Evolutionary conservation across 805 yeast species (phyloP), one percentile per base, ranked within the genome.

Genomic region (Saturnispora serradocipensis): DNA sequence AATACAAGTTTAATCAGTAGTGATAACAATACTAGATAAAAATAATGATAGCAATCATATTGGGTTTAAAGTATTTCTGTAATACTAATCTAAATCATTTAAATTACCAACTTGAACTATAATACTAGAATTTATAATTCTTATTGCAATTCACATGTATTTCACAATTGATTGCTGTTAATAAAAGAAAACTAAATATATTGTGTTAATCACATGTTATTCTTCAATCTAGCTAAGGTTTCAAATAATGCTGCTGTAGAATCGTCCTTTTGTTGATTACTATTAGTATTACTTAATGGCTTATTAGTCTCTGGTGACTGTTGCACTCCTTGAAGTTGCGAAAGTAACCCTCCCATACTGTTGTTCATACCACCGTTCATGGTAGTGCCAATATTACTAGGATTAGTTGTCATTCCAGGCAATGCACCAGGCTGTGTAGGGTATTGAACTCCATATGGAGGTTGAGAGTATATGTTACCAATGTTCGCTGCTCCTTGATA

Each of bases 161-260:
- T 11, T 30, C 34, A 30, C 15, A 30, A 30, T 11, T 25, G 15
- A 30, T 10, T 30, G 34, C 34, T 30, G 34, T 30, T 30, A 30
- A 9, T 30, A 30, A 30, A 30, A 30, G 34, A 30, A 30, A 30
- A 30, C 11, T 30, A 30, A 30, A 30, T 6, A 30, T 30, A 30
- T 35, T 35, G 36, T 16, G 20, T 35, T 20, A 18, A 10, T 38
- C 63, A 67, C 65, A 58, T 70, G 61, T 67, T 68, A 53, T 68
- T 67, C 56, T 67, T 65, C 40, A 68, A 58, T 56, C 72, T 64
- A 20, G 72, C 70, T 46, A 68, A 58, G 38, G 72, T 68, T 39
- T 68, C 72, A 48, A 67, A 63, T 11, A 68, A 54, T 62, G 63
- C 64, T 58, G 61, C 58, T 54, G 75, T 54, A 53, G 65, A 62